Base-by-base conservation (phyloP, 2,329 filamentous ascomycete species). In the Coniochaeta prunicola region DNA sequence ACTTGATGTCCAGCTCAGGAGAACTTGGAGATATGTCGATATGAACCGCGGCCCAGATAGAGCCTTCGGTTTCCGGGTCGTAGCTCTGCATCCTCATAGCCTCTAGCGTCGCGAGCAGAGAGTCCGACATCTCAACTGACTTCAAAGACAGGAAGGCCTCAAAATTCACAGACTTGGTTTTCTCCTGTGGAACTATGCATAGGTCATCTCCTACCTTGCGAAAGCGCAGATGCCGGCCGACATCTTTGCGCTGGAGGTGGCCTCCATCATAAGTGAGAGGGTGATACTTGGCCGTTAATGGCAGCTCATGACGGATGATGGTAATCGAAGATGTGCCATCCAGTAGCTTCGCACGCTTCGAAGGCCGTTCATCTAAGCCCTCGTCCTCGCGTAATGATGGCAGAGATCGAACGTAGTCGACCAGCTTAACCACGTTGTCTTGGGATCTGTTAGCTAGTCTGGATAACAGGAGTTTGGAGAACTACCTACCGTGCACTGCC, bases 1-100 rank as follows among this genome's bases (percentile, higher is more conserved):
- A 13, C 3, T 53, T 38, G 30, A 66, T 36, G 12, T 58, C 4
- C 4, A 63, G 26, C 6, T 36, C 15, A 1, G 48, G 12, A 9
- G 19, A n/a, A 54, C 60, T 15, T 48, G 4, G 48, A 61, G 60
- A 56, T 36, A 64, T 30, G 12, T 58, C 40, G 21, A 64, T 19
- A 45, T 61, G 58, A 9, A 64, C 56, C 0, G 59, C 53, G 10
- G 64, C 62, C 65, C 66, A 68, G 2, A 68, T 9, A 33, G 59
- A 64, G 4, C 65, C 65, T 24, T 64, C 54, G 5, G 60, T 58
- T 13, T 58, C 61, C 8, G 61, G 54, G 31, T 64, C 58, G 8
- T 48, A 58, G 4, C 59, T 42, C 15, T 64, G 64, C 30, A n/a
- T 53, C 7, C 26, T n/a, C 40, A 24, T 13, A 15, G 17, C 21